Base-by-base conservation (phyloP, 441 rosid species). In the Bocquillonia castaneifolia region DNA sequence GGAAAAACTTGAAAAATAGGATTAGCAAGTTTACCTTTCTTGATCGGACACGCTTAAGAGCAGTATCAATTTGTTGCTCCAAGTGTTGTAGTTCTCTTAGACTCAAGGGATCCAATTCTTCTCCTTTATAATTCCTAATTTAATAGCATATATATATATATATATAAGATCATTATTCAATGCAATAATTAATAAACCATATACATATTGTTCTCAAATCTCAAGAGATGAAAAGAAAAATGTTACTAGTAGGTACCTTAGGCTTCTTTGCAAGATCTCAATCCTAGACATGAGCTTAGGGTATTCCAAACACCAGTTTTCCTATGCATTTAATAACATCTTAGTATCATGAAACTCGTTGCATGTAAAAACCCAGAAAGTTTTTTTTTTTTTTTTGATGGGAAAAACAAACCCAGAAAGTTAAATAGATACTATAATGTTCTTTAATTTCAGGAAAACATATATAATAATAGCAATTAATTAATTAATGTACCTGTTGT, bases 1-100 rank as follows among this genome's bases (percentile, higher is more conserved):
- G 13, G 0, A 8, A 31, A n/a, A 29, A 58, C 10, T 57, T 54
- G 1, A 28, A 45, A 45, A 60, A 47, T 7, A 37, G 45, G 53
- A 7, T 8, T n/a, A 51, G 15, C 2, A 18, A 56, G 4, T 45
- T 65, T 3, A 84, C 93, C 88, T 81, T 81, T 69, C 75, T 76
- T 26, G 76, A 55, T 71, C 90, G 73, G 6, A 88, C 68, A 54
- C 87, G 88, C 78, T 80, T 82, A 6, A 88, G 87, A 68, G 84
- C 80, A 53, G 66, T 77, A 37, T 83, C 87, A 45, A 87, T 81
- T 67, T 87, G 90, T 51, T 85, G 92, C 73, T 87, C 92, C 75
- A 87, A 73, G 54, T 78, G 72, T 66, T 81, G 90, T 36, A 87
- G 83, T 47, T 87, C 90, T 64, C 80, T 82, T 10, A 79, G 54